These are phyloP conservation scores for Emericellopsis cladophorae DNA, from an alignment of 2,329 filamentous ascomycete species.

Conservation along the genomic window DNA sequence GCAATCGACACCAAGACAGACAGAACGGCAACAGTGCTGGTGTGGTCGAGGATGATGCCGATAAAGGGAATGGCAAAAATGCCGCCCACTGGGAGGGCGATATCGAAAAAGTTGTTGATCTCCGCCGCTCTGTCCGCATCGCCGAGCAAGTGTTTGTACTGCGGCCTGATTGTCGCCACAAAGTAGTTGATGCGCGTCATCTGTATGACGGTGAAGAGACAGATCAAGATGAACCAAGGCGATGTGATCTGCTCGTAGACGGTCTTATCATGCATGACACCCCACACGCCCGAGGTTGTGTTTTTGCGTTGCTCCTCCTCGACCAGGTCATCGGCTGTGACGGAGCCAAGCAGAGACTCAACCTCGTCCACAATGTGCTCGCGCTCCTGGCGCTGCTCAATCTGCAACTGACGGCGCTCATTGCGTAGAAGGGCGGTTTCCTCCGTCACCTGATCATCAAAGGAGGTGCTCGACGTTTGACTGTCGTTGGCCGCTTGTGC, in stretches of 20 bases:
- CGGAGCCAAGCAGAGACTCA: conserved; percentile 57
- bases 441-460: conserved; percentile 46
- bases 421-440: conserved; percentile 40
- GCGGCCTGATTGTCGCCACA: conserved; percentile 71
- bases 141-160: conserved; percentile 66
- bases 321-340: conserved; percentile 47
- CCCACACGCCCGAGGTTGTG: conserved; percentile 68
- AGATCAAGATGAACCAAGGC: conserved; percentile 77
- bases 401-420: conserved; percentile 44
- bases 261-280: conserved; percentile 63
- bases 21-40: conserved; percentile 60
- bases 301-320: conserved; percentile 58
- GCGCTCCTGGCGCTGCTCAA: conserved; percentile 45
- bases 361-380: conserved; percentile 58
- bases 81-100: conserved; percentile 66
- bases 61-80: conserved; percentile 81
- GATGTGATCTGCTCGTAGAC: conserved; percentile 62
- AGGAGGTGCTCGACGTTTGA: conserved; percentile 16
- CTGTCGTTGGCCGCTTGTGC: conserved; percentile 18
- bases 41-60: conserved; percentile 65
- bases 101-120: conserved; percentile 77
- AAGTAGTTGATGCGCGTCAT: conserved; percentile 87
- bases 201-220: conserved; percentile 65
- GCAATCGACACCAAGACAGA: conserved; percentile 56
- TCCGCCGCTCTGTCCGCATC: conserved; percentile 46